Conservation (phyloP, 164 flowering plant genomes). For the Vitis amurensis region DNA sequence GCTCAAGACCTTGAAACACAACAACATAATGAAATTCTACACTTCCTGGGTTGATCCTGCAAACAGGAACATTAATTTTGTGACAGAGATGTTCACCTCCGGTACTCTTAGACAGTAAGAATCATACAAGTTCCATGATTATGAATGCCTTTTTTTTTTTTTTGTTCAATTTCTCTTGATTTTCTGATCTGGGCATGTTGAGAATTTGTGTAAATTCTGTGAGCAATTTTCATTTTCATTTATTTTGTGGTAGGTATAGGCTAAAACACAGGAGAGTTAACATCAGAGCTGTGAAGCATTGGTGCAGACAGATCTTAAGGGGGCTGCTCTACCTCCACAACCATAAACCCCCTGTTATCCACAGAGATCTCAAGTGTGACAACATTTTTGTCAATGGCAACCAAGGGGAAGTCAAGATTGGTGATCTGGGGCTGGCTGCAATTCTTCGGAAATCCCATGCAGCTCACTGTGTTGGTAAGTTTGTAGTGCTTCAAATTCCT, state of each 20-base stretch:
- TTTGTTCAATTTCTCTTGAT: not conserved
- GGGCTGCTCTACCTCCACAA: constrained; percentile 92
- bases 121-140: not conserved
- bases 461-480: constrained; percentile 89
- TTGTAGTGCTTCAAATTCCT: not conserved
- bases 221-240: not conserved
- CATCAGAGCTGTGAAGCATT: constrained; percentile 92
- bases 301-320: constrained; percentile 94
- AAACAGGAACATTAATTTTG: constrained; percentile 88
- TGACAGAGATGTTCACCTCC: constrained; percentile 97
- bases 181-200: constrained; percentile 9
- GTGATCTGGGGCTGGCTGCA: constrained; percentile 96
- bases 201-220: not conserved
- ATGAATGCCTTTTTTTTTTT: not conserved
- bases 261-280: constrained; percentile 84
- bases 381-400: constrained; percentile 95
- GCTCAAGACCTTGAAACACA: constrained; percentile 86
- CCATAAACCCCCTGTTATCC: constrained; percentile 90
- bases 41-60: constrained; percentile 92
- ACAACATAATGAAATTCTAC: constrained; percentile 91
- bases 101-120: constrained; percentile 96
- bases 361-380: constrained; percentile 97
- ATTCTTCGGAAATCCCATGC: constrained; percentile 86
- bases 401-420: constrained; percentile 95
- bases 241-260: constrained; percentile 61